Evolutionary conservation across 257 asterid species (phyloP).

Genomic region (Przewalskia tangutica): DNA sequence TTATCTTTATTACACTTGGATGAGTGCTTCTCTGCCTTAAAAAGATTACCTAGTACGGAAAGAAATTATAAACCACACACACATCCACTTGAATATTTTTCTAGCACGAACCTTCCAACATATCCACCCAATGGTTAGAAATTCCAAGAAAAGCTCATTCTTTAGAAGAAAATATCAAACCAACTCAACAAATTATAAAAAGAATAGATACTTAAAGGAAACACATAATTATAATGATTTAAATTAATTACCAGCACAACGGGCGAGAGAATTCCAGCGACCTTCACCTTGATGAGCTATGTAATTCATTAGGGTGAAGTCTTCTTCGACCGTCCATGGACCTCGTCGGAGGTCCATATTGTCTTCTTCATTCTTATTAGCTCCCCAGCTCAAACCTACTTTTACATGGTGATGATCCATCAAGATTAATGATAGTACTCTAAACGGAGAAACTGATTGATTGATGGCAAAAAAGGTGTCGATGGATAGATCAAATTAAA

Average conservation of each 20-base stretch:
- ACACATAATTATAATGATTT: not conserved
- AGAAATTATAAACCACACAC: not conserved
- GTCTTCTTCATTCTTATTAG: conserved; percentile 22
- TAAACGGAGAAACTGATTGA: conserved; percentile 1
- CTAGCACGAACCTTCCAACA: not conserved
- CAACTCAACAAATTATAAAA: not conserved
- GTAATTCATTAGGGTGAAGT: conserved; percentile 60
- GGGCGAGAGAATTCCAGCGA: conserved; percentile 84
- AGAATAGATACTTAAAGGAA: not conserved
- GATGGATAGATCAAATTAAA: not conserved
- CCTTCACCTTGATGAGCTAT: conserved; percentile 82
- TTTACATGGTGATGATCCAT: conserved; percentile 24
- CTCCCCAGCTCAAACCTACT: not conserved
- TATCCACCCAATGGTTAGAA: not conserved
- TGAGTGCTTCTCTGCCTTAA: conserved; percentile 15
- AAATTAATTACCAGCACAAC: conserved; percentile 45
- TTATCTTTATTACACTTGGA: not conserved
- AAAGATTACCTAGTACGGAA: conserved; percentile 6
- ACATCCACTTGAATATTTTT: not conserved
- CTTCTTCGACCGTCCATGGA: conserved; percentile 36
- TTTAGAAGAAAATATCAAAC: not conserved
- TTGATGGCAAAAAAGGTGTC: not conserved
- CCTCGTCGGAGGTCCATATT: conserved; percentile 24
- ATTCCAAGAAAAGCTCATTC: not conserved
- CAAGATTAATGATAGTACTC: not conserved